Percentiles rank a stretch among this genome's conserved stretches.
Conservation (phyloP, 2,329 filamentous ascomycete genomes). For the Monosporascus ibericus region DNA sequence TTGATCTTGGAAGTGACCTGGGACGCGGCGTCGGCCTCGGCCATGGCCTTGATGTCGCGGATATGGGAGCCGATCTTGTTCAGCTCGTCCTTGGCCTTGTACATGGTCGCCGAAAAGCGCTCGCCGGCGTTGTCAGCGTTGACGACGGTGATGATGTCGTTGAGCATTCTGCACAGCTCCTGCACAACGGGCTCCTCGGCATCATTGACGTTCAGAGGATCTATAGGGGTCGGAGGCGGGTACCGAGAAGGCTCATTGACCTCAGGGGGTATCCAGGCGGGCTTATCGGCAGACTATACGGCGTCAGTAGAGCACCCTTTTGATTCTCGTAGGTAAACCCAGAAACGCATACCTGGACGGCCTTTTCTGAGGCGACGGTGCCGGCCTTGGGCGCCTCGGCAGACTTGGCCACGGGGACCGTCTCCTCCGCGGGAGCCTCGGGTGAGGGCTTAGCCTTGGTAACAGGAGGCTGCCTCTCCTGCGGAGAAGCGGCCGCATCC, state of each 20-base stretch:
- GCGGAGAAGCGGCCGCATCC: conserved; percentile 17
- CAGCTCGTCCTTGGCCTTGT: conserved; percentile 81
- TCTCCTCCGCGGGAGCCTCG: conserved; percentile 20
- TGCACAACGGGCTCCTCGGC: conserved; percentile 84
- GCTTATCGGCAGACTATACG: conserved; percentile 15
- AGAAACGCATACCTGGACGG: background rate
- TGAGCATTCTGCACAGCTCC: conserved; percentile 89
- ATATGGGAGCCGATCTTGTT: conserved; percentile 75
- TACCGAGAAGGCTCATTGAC: conserved; percentile 60
- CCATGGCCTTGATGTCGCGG: conserved; percentile 61
- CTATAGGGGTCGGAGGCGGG: conserved; percentile 63
- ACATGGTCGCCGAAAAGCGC: conserved; percentile 72
- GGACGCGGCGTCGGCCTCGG: conserved; percentile 64
- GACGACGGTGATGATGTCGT: conserved; percentile 89
- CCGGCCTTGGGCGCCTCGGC: conserved; percentile 23
- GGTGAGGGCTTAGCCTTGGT: conserved; percentile 12
- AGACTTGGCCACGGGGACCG: conserved; percentile 24
- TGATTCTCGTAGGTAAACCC: no score
- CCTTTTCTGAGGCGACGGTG: conserved; percentile 1
- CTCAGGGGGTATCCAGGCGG: conserved; percentile 48
- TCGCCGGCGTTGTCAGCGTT: conserved; percentile 76
- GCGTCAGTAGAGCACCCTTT: background rate
- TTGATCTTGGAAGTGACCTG: conserved; percentile 66
- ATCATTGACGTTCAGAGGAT: conserved; percentile 68
- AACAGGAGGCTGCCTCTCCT: conserved; percentile 18